These are phyloP conservation scores for Hyaloscypha hepaticicola DNA, from an alignment of 495 filamentous ascomycete genomes.

Conservation along the genomic window DNA sequence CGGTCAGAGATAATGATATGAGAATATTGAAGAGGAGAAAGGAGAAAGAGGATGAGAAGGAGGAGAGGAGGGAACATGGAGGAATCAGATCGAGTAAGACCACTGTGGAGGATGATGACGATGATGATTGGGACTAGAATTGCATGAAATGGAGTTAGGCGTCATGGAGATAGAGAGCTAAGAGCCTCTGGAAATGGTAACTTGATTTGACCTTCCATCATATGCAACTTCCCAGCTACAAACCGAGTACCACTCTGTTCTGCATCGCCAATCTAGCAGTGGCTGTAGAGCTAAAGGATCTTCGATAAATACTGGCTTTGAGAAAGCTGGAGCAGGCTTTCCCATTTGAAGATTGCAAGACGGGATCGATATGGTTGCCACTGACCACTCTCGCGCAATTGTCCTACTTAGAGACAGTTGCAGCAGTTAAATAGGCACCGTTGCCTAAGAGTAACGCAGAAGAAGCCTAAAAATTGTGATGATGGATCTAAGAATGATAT, in stretches of 20 bases:
- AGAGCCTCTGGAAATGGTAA: neutral
- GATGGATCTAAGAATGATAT: no score
- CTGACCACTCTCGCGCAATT: neutral
- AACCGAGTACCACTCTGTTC: no score
- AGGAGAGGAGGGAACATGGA: conserved; percentile 45
- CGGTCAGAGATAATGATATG: conserved; percentile 71
- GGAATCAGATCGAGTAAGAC: conserved; percentile 43
- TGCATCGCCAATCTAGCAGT: no score
- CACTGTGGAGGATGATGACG: conserved; percentile 46
- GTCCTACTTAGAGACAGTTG: neutral
- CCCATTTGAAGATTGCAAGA: neutral
- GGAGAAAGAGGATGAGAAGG: conserved; percentile 57
- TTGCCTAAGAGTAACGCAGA: neutral
- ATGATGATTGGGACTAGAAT: conserved; percentile 78
- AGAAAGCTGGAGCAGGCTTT: neutral
- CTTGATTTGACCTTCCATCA: neutral
- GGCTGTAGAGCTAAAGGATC: neutral
- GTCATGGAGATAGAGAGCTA: conserved; percentile 27
- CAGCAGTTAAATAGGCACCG: neutral
- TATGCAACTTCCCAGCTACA: no score
- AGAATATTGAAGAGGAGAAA: conserved; percentile 65
- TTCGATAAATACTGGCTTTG: neutral
- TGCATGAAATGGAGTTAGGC: conserved; percentile 14
- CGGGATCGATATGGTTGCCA: neutral
- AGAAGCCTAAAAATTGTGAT: neutral